Evolutionary conservation across 495 filamentous ascomycete genomes (phyloP).

Genomic region (Poronia punctata): DNA sequence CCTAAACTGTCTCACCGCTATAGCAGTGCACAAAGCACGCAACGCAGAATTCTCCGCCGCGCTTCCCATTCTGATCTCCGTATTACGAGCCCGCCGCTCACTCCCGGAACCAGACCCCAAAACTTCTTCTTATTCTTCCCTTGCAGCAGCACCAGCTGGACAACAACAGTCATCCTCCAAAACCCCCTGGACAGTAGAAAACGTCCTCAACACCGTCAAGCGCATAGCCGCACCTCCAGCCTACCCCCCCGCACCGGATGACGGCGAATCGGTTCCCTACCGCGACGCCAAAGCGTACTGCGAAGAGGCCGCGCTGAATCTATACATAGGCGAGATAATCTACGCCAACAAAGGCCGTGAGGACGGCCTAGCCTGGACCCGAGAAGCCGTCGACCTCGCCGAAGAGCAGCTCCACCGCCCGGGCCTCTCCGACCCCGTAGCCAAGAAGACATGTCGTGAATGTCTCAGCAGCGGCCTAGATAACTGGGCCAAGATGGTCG

Average conservation of each 20-base stretch:
- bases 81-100: conserved; percentile 62
- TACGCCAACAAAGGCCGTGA: conserved; percentile 53
- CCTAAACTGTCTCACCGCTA: conserved; percentile 63
- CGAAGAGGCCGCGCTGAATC: conserved; percentile 77
- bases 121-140: conserved; percentile 1
- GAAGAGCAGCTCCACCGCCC: conserved; percentile 45
- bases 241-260: conserved; percentile 58
- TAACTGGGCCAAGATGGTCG: conserved; percentile 72
- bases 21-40: conserved; percentile 69
- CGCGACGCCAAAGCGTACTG: conserved; percentile 58
- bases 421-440: conserved; percentile 10
- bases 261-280: conserved; percentile 57
- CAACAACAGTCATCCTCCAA: neutral
- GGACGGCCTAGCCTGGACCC: conserved; percentile 75
- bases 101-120: conserved; percentile 24
- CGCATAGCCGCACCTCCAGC: conserved; percentile 43
- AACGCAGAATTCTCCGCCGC: conserved; percentile 54
- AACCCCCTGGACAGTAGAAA: conserved; percentile 28
- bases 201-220: conserved; percentile 36
- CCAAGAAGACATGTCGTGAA: conserved; percentile 56
- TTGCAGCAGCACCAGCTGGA: conserved; percentile 11
- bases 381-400: conserved; percentile 65
- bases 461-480: conserved; percentile 63
- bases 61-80: conserved; percentile 78
- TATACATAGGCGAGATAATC: conserved; percentile 90